Conservation (phyloP, 192 early-diverging fungal species). For the Entomortierella beljakovae region DNA sequence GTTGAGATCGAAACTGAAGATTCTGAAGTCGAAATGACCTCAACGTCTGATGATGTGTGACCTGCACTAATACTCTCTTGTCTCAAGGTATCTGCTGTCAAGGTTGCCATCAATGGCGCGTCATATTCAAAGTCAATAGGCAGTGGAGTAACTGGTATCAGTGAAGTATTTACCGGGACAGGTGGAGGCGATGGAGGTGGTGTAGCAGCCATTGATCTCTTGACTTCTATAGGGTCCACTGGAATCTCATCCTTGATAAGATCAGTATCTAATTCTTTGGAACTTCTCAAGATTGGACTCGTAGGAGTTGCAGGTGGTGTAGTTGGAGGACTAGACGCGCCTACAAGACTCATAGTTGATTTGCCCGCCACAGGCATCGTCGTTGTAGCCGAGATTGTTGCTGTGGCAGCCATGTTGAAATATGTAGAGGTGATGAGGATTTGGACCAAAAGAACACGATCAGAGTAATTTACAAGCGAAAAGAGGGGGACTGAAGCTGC, state of each 20-base stretch:
- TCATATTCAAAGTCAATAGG: background rate
- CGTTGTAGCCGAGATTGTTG: conserved; percentile 52
- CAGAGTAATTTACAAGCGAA: too few species aligned
- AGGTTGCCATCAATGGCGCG: conserved; percentile 1
- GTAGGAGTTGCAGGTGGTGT: conserved; percentile 22
- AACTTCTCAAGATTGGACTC: conserved; percentile 10
- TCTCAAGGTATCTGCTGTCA: conserved; percentile 2
- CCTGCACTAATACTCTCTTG: background rate
- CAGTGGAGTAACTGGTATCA: conserved; percentile 3
- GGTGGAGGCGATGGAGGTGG: conserved; percentile 10
- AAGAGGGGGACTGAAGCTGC: conserved; percentile 1
- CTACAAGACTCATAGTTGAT: conserved; percentile 53
- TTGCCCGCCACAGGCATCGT: conserved; percentile 49
- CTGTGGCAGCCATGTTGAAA: conserved; percentile 52
- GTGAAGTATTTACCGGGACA: background rate
- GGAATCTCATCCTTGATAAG: background rate
- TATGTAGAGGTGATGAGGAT: background rate
- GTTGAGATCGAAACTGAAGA: background rate
- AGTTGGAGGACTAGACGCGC: conserved; percentile 24
- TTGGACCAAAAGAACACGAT: background rate
- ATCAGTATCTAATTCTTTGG: background rate
- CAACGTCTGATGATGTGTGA: conserved; percentile 3
- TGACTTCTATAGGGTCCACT: background rate
- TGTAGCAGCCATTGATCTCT: conserved; percentile 9
- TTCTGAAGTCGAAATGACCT: background rate